Conservation (phyloP, 2,329 filamentous ascomycete genomes). For the Aspergillus sp. region DNA sequence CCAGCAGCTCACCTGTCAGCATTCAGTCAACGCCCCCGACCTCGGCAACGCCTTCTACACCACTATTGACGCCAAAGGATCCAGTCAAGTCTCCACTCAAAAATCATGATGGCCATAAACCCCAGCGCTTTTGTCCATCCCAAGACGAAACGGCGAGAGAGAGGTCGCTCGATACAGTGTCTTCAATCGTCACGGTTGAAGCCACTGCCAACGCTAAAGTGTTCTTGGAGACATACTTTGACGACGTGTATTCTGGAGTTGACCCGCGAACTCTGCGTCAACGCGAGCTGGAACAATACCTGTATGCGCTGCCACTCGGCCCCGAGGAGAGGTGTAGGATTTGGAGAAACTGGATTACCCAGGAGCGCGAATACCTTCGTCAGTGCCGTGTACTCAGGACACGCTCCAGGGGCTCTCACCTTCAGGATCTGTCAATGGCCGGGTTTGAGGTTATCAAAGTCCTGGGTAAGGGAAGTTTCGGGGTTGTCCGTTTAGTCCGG, state of each 20-base stretch:
- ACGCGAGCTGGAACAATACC: constrained; percentile 60
- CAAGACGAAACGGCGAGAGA: constrained; percentile 9
- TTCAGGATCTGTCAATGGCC: constrained; percentile 51
- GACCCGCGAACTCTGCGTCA: constrained; percentile 62
- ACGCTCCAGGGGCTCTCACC: constrained; percentile 43
- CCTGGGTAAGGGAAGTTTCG: constrained; percentile 91
- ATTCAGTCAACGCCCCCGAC: constrained; percentile 36
- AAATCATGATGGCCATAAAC: neutral
- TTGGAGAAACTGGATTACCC: constrained; percentile 60
- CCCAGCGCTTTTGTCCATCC: constrained; percentile 1
- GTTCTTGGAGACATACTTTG: constrained; percentile 81
- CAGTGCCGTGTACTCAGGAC: constrained; percentile 69
- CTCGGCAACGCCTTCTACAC: constrained; percentile 30
- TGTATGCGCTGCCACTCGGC: constrained; percentile 58
- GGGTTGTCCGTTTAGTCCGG: constrained; percentile 81
- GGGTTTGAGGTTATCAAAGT: constrained; percentile 81
- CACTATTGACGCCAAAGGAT: constrained; percentile 13
- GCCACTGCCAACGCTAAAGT: constrained; percentile 77
- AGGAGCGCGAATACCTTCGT: constrained; percentile 74
- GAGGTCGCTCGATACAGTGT: constrained; percentile 15
- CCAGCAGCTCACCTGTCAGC: constrained; percentile 28
- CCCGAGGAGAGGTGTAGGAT: constrained; percentile 55
- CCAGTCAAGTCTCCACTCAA: constrained; percentile 2
- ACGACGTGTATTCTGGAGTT: constrained; percentile 60
- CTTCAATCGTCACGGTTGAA: constrained; percentile 65